A percentile compares a stretch with the other conserved stretches of the same genome.
phyloP scores from a whole-genome alignment of 1,139 yeast genomes.

The Nakaseomyces bracarensis region DNA sequence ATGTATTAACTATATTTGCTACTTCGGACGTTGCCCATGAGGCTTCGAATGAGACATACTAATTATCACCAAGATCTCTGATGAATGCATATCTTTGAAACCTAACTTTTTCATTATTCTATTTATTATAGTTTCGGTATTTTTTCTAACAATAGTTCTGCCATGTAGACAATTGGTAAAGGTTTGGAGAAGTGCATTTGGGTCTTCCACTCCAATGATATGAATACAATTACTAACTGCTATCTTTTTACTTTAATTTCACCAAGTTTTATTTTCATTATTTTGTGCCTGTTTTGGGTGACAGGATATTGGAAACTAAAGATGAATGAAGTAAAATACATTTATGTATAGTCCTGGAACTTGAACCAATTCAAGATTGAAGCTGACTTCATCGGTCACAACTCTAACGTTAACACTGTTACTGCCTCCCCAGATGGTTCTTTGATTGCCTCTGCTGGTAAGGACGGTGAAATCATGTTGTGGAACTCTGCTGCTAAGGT shows the following conservation, averaged over 20 bases:
- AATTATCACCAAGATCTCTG: constrained; percentile 98
- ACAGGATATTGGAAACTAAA: too few species aligned
- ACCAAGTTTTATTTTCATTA: too few species aligned
- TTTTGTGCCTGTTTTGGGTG: too few species aligned
- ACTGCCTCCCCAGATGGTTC: constrained; percentile 99
- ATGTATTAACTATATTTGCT: constrained; percentile 83
- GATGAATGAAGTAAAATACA: background rate
- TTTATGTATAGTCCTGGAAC: constrained; percentile 74
- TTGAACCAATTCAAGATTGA: constrained; percentile 74
- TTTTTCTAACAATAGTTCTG: too few species aligned
- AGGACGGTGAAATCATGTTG: constrained; percentile 97
- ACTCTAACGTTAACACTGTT: constrained; percentile 96
- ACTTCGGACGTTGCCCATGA: constrained; percentile 82
- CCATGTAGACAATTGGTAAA: too few species aligned
- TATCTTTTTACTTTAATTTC: background rate
- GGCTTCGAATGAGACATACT: constrained; percentile 83
- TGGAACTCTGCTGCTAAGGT: constrained; percentile 92
- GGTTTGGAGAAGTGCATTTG: background rate
- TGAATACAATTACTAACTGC: constrained; percentile 1
- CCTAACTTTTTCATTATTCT: background rate
- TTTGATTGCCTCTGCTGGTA: constrained; percentile 98
- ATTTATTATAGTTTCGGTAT: too few species aligned
- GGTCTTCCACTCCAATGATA: background rate
- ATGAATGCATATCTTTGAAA: constrained; percentile 32
- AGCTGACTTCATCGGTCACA: constrained; percentile 99